Evolutionary conservation across 208 protist genomes (phyloP).

Genomic region (Lotmaria passim): DNA sequence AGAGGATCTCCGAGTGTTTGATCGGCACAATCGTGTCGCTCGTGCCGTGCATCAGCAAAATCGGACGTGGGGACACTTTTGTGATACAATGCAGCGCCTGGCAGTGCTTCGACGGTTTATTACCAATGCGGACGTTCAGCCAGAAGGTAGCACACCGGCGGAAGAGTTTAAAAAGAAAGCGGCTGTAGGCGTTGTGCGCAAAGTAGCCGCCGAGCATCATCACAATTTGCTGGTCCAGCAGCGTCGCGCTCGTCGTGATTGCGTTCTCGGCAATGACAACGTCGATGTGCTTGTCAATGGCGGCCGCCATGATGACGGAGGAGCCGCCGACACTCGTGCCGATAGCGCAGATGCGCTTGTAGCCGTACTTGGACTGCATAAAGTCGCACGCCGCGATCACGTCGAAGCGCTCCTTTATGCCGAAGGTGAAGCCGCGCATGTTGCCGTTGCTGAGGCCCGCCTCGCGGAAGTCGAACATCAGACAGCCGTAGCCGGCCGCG

Average conservation of each 20-base stretch:
- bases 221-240: conserved; percentile 84
- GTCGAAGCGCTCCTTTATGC: conserved; percentile 90
- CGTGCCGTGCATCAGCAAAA: conserved; percentile 92
- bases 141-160: conserved; percentile 67
- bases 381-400: conserved; percentile 81
- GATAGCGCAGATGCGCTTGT: conserved; percentile 81
- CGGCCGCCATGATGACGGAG: conserved; percentile 91
- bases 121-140: conserved; percentile 88
- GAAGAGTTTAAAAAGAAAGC: conserved; percentile 73
- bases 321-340: conserved; percentile 90
- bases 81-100: conserved; percentile 85
- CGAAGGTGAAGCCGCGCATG: conserved; percentile 87
- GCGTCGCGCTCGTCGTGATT: conserved; percentile 77
- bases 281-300: conserved; percentile 87
- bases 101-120: conserved; percentile 83
- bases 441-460: conserved; percentile 87
- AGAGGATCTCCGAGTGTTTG: conserved; percentile 84
- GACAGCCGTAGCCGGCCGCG: conserved; percentile 76
- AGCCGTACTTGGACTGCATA: conserved; percentile 69
- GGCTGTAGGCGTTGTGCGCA: conserved; percentile 54
- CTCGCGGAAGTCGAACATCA: conserved; percentile 93
- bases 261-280: conserved; percentile 91
- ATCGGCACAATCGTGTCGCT: conserved; percentile 85
- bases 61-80: conserved; percentile 75
- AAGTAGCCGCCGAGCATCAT: conserved; percentile 80